Evolutionary conservation across 495 filamentous ascomycete genomes (phyloP).

Genomic region (Aspergillus kassunensis): DNA sequence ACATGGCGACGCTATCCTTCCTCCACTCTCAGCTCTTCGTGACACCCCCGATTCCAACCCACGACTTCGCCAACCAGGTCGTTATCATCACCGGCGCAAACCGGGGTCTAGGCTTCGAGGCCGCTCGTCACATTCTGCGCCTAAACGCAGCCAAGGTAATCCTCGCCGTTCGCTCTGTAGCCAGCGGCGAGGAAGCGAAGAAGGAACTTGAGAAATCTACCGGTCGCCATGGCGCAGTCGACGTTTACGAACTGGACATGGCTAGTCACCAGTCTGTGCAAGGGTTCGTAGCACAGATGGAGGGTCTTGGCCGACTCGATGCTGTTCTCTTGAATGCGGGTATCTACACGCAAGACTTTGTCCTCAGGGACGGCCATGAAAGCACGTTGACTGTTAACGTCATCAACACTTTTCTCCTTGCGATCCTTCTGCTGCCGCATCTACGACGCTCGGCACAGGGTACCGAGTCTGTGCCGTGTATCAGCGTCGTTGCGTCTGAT

Average conservation of each 20-base stretch:
- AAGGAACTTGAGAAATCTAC: constrained; percentile 17
- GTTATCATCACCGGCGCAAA: constrained; percentile 30
- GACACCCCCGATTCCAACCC: not conserved
- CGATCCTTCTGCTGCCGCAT: constrained; percentile 22
- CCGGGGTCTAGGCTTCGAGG: constrained; percentile 27
- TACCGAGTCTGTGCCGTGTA: constrained; percentile 9
- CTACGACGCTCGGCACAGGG: constrained; percentile 16
- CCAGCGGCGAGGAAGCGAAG: constrained; percentile 39
- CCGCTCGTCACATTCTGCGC: constrained; percentile 18
- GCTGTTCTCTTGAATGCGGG: constrained; percentile 35
- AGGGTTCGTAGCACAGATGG: constrained; percentile 24
- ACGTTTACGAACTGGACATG: constrained; percentile 25
- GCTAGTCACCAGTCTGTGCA: constrained; percentile 30
- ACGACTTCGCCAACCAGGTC: constrained; percentile 11
- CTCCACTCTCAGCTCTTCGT: not conserved
- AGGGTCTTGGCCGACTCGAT: constrained; percentile 27
- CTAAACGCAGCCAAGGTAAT: constrained; percentile 36
- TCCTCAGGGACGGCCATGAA: constrained; percentile 32
- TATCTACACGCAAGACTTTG: constrained; percentile 15
- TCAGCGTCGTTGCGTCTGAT: constrained; percentile 8
- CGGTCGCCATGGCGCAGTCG: constrained; percentile 3
- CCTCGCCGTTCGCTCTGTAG: constrained; percentile 44
- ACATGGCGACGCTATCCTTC: not conserved
- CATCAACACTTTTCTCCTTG: constrained; percentile 38
- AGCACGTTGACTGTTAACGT: constrained; percentile 42